Evolutionary conservation across 2,329 filamentous ascomycete species (phyloP).

Genomic region (Arthrobotrys megalospora): DNA sequence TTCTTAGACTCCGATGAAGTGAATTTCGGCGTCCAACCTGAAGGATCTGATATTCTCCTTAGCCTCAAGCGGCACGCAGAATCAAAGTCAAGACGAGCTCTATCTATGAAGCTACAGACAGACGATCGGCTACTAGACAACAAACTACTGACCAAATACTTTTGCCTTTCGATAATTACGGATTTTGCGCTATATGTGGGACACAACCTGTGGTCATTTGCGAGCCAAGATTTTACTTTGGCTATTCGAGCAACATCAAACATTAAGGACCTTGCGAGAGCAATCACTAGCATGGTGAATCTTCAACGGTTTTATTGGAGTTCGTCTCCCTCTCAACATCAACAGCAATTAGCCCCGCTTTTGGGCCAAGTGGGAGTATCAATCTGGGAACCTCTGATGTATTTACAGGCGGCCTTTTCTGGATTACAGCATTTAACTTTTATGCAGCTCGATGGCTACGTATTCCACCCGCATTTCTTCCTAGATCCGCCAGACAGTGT

Average conservation of each 20-base stretch:
- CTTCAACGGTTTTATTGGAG: background rate
- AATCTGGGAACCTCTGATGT: no score
- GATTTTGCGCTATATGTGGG: background rate
- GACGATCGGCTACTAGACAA: background rate
- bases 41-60: background rate
- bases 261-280: background rate
- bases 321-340: no score
- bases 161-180: background rate
- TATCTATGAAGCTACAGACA: background rate
- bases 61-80: background rate
- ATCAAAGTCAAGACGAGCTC: background rate
- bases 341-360: no score
- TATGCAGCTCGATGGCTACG: background rate
- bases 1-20: no score
- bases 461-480: conserved; percentile 18
- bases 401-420: background rate
- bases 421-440: background rate
- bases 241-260: background rate
- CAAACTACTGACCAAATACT: background rate
- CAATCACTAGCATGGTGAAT: background rate
- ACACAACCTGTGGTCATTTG: background rate
- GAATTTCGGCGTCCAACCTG: no score
- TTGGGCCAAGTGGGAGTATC: no score
- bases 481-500: background rate
- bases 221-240: no score